Conservation (phyloP, 768 basidiomycete genomes). For the Amanita subjunquillea region DNA sequence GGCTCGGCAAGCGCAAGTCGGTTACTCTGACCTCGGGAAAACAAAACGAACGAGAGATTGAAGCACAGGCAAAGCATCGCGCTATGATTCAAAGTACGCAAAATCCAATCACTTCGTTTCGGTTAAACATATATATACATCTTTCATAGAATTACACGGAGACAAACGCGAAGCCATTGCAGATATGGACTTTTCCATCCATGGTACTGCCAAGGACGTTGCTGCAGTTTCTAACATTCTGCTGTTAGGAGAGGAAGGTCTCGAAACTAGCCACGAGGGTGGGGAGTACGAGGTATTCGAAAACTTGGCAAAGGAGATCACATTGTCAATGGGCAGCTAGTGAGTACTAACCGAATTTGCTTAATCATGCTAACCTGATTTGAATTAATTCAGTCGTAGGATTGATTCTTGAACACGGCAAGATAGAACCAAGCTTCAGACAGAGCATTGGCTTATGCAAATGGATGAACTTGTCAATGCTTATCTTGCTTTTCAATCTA, state of each 20-base stretch:
- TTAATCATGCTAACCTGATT: background rate
- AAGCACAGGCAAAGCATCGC: background rate
- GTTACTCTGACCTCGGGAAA: constrained; percentile 1
- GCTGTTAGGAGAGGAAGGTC: constrained; percentile 7
- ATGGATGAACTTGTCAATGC: background rate
- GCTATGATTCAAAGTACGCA: constrained; percentile 3
- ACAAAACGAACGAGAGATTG: background rate
- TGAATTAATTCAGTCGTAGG: background rate
- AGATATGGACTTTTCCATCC: constrained; percentile 6
- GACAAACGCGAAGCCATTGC: constrained; percentile 1
- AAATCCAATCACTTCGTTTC: background rate
- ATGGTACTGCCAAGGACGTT: constrained; percentile 4
- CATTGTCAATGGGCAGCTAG: background rate
- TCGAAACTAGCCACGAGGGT: constrained; percentile 9
- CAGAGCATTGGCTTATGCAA: background rate
- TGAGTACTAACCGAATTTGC: background rate
- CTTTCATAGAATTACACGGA: too few species aligned
- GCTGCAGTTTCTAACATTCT: constrained; percentile 2
- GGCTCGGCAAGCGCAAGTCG: background rate
- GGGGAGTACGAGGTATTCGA: constrained; percentile 7
- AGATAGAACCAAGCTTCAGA: constrained; percentile 1
- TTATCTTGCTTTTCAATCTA: background rate
- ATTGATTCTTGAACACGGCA: constrained; percentile 3
- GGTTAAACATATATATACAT: too few species aligned
- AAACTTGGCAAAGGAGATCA: constrained; percentile 2